phyloP scores from a whole-genome alignment of 2,329 filamentous ascomycete genomes.

The Dissoconium aciculare region DNA sequence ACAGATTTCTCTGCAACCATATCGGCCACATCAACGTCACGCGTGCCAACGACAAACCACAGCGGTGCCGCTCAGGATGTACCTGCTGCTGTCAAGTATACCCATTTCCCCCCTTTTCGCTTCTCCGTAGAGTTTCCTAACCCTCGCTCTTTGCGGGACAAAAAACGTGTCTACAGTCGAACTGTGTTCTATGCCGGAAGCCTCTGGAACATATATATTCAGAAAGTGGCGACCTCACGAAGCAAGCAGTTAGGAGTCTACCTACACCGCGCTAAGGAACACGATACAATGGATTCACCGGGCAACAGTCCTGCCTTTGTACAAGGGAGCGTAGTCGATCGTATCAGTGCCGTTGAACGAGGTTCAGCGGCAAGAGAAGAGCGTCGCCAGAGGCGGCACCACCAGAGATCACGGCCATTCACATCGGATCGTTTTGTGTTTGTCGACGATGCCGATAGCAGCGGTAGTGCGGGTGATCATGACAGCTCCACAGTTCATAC shows the following conservation, averaged over 20 bases:
- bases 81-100: constrained; percentile 29
- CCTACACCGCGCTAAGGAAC: constrained; percentile 43
- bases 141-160: constrained; percentile 41
- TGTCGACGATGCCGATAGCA: constrained; percentile 26
- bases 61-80: constrained; percentile 5
- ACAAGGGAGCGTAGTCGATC: constrained; percentile 35
- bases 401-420: constrained; percentile 15
- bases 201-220: constrained; percentile 49
- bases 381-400: constrained; percentile 18
- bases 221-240: constrained; percentile 41
- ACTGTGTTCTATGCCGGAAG: constrained; percentile 46
- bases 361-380: constrained; percentile 35
- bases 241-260: constrained; percentile 45
- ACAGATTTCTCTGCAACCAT: constrained; percentile 38
- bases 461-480: constrained; percentile 31
- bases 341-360: constrained; percentile 39
- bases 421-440: constrained; percentile 10
- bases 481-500: constrained; percentile 21
- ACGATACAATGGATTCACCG: constrained; percentile 33
- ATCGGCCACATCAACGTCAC: constrained; percentile 20
- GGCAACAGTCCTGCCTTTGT: constrained; percentile 25
- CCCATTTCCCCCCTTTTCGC: constrained; percentile 42
- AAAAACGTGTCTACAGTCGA: constrained; percentile 43
- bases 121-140: constrained; percentile 45
- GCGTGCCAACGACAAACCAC: constrained; percentile 9